Evolutionary conservation across 2,329 filamentous ascomycete genomes (phyloP).

Genomic region (Colletotrichum cereale): DNA sequence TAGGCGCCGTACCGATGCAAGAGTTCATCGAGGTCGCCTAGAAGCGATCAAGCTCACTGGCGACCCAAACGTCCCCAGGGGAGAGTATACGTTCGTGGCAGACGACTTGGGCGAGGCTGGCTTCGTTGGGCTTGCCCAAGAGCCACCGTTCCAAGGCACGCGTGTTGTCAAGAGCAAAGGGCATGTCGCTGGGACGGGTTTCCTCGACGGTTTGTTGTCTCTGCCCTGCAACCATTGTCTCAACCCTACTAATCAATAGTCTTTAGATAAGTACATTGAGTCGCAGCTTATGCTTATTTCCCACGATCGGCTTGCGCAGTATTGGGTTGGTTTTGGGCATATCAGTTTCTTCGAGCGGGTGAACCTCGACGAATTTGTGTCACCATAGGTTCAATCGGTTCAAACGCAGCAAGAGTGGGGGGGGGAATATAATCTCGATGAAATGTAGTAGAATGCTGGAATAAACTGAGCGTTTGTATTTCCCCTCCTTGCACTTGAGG

Average conservation of each 20-base stretch:
- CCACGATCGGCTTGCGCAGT: conserved; percentile 81
- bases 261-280: conserved; percentile 78
- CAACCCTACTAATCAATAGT: neutral
- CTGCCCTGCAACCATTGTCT: neutral
- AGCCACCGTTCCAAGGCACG: conserved; percentile 78
- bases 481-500: neutral
- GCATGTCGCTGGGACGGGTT: conserved; percentile 82
- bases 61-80: conserved; percentile 89
- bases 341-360: conserved; percentile 73
- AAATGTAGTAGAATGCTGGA: neutral
- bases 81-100: conserved; percentile 84
- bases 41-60: conserved; percentile 93
- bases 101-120: conserved; percentile 80
- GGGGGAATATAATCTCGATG: neutral
- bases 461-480: no score
- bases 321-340: conserved; percentile 77
- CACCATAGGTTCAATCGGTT: conserved; percentile 39
- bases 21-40: conserved; percentile 74
- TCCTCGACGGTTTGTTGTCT: conserved; percentile 72
- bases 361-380: conserved; percentile 66
- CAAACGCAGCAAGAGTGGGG: neutral
- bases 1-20: conserved; percentile 57
- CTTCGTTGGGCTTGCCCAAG: conserved; percentile 72
- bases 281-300: conserved; percentile 84
- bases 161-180: conserved; percentile 80